Evolutionary conservation across 176 grass and related monocot species (phyloP).

Genomic region (Triticum timopheevii): DNA sequence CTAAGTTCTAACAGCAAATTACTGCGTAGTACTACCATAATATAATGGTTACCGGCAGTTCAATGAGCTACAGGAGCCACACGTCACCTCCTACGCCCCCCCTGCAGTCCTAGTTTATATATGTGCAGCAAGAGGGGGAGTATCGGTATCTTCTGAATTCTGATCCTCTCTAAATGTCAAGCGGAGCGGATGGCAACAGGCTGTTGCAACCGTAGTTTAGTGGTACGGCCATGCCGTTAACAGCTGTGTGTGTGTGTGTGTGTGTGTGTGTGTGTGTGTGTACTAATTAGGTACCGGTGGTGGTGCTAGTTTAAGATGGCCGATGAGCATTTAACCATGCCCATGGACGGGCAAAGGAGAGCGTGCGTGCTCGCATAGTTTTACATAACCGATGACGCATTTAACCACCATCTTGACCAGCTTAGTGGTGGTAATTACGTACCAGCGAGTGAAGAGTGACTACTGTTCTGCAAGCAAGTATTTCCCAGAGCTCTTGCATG

Average conservation of each 20-base stretch:
- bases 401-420: background rate
- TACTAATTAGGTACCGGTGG: background rate
- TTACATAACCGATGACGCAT: background rate
- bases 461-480: background rate
- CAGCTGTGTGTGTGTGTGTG: background rate
- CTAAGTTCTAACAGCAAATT: slow-evolving; percentile 23
- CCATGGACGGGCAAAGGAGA: background rate
- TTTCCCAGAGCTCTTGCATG: background rate
- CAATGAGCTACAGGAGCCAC: background rate
- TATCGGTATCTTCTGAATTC: background rate
- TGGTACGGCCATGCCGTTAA: background rate
- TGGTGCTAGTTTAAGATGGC: background rate
- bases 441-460: background rate
- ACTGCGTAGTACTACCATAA: background rate
- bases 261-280: background rate
- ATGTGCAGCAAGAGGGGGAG: background rate
- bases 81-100: background rate
- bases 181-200: slow-evolving; percentile 29
- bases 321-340: slow-evolving; percentile 12
- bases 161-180: background rate
- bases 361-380: background rate
- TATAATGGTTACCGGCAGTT: no score
- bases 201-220: slow-evolving; percentile 24
- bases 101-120: background rate
- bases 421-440: no score